phyloP scores from a whole-genome alignment of 441 rosid genomes.

The Biscutella auriculata region DNA sequence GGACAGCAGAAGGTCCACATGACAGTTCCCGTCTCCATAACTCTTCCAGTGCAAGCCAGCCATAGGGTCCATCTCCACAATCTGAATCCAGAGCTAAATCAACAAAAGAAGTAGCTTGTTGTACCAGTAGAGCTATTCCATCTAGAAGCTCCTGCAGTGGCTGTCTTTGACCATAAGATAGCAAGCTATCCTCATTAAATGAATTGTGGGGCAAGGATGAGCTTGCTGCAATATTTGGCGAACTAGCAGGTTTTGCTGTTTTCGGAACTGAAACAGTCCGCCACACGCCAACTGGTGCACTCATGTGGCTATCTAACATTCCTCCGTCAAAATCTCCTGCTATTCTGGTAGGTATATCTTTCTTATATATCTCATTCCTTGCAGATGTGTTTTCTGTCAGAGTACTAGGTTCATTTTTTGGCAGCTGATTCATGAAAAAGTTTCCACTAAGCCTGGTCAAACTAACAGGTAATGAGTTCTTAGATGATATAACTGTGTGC shows the following conservation, averaged over 20 bases:
- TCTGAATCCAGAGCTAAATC: constrained; percentile 92
- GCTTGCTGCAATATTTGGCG: constrained; percentile 65
- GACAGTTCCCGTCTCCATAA: constrained; percentile 92
- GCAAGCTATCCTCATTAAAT: constrained; percentile 68
- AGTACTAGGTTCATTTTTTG: constrained; percentile 59
- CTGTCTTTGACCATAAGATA: constrained; percentile 82
- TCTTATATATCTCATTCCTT: constrained; percentile 70
- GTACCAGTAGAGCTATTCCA: constrained; percentile 82
- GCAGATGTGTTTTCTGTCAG: constrained; percentile 71
- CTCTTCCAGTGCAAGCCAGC: constrained; percentile 99
- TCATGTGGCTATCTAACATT: constrained; percentile 64
- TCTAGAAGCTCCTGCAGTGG: constrained; percentile 94
- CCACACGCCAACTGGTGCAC: constrained; percentile 97
- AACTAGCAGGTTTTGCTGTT: constrained; percentile 53
- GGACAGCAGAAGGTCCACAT: constrained; percentile 95
- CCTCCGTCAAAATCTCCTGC: constrained; percentile 92
- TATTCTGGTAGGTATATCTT: constrained; percentile 87
- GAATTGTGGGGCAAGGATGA: constrained; percentile 64
- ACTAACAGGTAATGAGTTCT: constrained; percentile 34
- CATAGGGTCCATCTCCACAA: constrained; percentile 90
- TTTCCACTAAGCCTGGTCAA: constrained; percentile 56
- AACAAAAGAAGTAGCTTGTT: constrained; percentile 97
- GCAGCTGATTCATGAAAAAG: constrained; percentile 52
- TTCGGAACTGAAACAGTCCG: constrained; percentile 87
- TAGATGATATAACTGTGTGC: constrained; percentile 50